A percentile compares a stretch with the other conserved stretches of the same genome.
Evolutionary conservation across 768 basidiomycete genomes (phyloP).

Genomic region (Vararia minispora): DNA sequence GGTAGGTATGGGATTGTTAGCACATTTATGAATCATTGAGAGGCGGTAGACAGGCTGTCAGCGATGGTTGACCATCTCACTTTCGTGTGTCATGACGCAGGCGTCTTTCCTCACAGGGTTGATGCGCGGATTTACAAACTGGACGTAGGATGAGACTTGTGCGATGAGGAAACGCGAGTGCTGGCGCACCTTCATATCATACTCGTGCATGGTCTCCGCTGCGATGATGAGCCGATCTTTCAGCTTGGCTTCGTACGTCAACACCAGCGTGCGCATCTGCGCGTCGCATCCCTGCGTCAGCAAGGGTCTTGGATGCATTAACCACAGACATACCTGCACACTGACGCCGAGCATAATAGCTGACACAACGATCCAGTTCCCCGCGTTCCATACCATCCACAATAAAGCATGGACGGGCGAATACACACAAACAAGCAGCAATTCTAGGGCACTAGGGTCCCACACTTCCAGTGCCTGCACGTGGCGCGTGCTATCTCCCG

Average conservation of each 20-base stretch:
- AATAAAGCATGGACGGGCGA: conserved; percentile 67
- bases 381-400: conserved; percentile 59
- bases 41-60: too few relatives aligned
- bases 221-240: conserved; percentile 70
- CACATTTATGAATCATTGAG: too few relatives aligned
- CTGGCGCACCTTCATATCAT: conserved; percentile 56
- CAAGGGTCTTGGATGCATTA: too few relatives aligned
- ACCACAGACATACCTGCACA: conserved; percentile 48
- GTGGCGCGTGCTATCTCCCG: conserved; percentile 16
- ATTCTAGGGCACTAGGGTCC: conserved; percentile 64
- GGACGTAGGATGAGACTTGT: background rate
- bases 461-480: conserved; percentile 77
- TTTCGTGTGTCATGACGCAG: conserved; percentile 77
- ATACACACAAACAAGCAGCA: conserved; percentile 60
- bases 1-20: too few relatives aligned
- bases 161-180: background rate
- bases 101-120: conserved; percentile 69
- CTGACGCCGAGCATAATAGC: conserved; percentile 59
- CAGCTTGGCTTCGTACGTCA: conserved; percentile 49
- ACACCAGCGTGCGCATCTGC: conserved; percentile 39
- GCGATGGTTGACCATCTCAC: conserved; percentile 60
- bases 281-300: too few relatives aligned
- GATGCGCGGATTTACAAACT: conserved; percentile 81
- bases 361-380: conserved; percentile 69
- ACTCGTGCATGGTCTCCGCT: conserved; percentile 76